Evolutionary conservation across 1,284 basidiomycete genomes (phyloP), one percentile per base, ranked within the genome.

Genomic region (Amylostereum chailletii): DNA sequence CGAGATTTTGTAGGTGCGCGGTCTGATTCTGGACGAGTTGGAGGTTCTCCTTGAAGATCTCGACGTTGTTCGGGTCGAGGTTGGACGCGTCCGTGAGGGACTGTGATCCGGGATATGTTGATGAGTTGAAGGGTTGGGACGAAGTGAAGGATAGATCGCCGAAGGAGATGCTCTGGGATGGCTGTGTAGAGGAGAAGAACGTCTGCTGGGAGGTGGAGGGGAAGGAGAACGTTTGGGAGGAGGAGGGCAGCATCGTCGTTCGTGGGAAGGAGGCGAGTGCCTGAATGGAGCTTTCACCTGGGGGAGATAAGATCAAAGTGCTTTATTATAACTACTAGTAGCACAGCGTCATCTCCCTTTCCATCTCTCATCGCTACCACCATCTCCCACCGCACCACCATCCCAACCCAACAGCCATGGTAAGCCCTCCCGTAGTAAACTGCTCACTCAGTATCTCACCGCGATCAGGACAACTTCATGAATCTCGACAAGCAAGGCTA

Each of bases 401-500:
- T 19, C 19, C 19, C 19, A 19, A 19, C 1, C 19, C 1, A 19
- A 19, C 19, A 19, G 19, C 19, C 5, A 43, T 43, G 42, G 42
- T n/a, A 42, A 2, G 44, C 40, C 48, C 46, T 33, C 37, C 54
- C 69, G 19, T 1, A 19, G 1, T 19, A 1, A 19, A 19, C n/a
- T n/a, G 5, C 49, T 9, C 8, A 19, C 46, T 6, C 10, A 34
- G 19, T 19, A n/a, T n/a, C 11, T 26, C 5, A 19, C 47, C 44
- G 37, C 40, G 27, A 7, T 33, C 50, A 85, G 86, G 82, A 86
- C 51, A 71, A 60, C 51, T 75, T 88, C 54, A 71, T 86, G 37
- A 77, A 76, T 55, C 61, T 89, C 55, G 86, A 83, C 9, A 83
- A 19, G 65, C 61, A 86, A 62, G 79, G 81, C 57, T 64, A 68